Conservation (phyloP, 2,329 filamentous ascomycete genomes). For the Stachybotrys chlorohalonatus region DNA sequence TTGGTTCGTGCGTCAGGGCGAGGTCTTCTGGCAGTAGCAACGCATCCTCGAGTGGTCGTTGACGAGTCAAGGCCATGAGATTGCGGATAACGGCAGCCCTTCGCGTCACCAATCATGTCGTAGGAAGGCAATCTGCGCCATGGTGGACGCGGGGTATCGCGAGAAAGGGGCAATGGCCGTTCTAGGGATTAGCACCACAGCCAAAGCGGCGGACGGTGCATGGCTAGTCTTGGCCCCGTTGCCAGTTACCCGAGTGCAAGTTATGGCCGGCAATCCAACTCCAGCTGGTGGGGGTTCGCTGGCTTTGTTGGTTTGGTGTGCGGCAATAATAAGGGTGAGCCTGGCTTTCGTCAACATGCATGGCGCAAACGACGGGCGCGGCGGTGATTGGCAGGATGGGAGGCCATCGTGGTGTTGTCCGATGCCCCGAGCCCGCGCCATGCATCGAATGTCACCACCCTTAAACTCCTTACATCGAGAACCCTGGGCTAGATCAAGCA, state of each 20-base stretch:
- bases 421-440: not conserved
- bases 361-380: not conserved
- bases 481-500: not conserved
- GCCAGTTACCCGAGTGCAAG: not conserved
- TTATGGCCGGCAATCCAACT: not conserved
- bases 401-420: not conserved
- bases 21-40: no score
- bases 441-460: not conserved
- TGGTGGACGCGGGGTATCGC: not conserved
- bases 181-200: not conserved
- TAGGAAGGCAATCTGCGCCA: no score
- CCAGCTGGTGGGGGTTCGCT: not conserved
- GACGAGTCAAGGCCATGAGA: no score
- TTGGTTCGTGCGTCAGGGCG: no score
- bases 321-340: not conserved
- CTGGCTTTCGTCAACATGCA: not conserved
- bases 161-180: not conserved
- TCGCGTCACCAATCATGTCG: no score
- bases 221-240: not conserved
- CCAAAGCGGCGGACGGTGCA: not conserved
- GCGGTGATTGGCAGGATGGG: not conserved
- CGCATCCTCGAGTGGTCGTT: no score
- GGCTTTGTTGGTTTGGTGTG: not conserved
- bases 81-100: no score
- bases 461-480: not conserved